Evolutionary conservation across 768 basidiomycete species (phyloP).

Genomic region (Podaxis sp.): DNA sequence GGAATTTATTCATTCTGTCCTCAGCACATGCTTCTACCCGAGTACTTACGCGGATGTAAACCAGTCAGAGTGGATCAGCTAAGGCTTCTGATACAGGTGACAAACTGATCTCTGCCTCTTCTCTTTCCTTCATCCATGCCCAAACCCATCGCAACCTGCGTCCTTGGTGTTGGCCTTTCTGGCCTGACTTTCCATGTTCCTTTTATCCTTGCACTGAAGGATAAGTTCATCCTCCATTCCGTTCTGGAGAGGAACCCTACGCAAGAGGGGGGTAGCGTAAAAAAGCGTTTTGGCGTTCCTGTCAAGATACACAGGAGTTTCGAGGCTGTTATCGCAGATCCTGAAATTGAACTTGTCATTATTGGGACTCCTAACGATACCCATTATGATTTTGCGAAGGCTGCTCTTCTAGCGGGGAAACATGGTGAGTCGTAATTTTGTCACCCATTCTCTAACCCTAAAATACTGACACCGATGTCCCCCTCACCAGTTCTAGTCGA

Average conservation of each 20-base stretch:
- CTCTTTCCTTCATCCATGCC: slow-evolving; percentile 22
- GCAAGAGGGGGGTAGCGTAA: slow-evolving; percentile 58
- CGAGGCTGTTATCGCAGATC: slow-evolving; percentile 59
- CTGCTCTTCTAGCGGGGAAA: slow-evolving; percentile 65
- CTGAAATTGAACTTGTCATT: slow-evolving; percentile 65
- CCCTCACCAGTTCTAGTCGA: slow-evolving; percentile 65
- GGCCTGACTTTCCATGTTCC: slow-evolving; percentile 81
- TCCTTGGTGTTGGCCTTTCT: slow-evolving; percentile 75
- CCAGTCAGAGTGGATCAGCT: not conserved
- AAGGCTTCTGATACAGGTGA: not conserved
- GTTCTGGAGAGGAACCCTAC: slow-evolving; percentile 73
- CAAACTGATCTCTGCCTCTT: not conserved
- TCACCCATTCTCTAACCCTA: not conserved
- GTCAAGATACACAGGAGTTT: slow-evolving; percentile 58
- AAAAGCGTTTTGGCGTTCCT: slow-evolving; percentile 59
- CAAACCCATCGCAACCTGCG: slow-evolving; percentile 63
- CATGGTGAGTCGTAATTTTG: slow-evolving; percentile 46
- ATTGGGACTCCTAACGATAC: slow-evolving; percentile 74
- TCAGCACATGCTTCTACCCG: not conserved
- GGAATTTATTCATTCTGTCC: not conserved
- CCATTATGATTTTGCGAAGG: slow-evolving; percentile 67
- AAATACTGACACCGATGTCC: not conserved
- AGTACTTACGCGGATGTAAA: not conserved
- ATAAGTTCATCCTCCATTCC: slow-evolving; percentile 69
- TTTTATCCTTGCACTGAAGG: slow-evolving; percentile 69